A percentile compares a stretch with the other conserved stretches of the same genome.
phyloP scores from a whole-genome alignment of 441 rosid genomes.

The Populus trichocarpa region DNA sequence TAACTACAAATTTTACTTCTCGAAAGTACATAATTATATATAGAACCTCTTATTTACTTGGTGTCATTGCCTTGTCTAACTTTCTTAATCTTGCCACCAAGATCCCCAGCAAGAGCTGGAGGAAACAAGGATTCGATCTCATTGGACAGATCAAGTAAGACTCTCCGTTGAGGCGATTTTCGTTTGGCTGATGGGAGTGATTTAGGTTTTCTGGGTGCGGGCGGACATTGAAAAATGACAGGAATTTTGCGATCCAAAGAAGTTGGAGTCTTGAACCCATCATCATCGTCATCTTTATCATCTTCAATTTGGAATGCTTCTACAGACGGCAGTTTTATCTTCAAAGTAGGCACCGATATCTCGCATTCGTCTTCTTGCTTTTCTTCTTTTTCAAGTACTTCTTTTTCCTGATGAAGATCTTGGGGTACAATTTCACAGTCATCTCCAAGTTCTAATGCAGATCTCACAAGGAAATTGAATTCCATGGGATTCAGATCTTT shows the following conservation, averaged over 20 bases:
- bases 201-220: constrained; percentile 73
- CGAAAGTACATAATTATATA: constrained; percentile 4
- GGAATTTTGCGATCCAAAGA: constrained; percentile 39
- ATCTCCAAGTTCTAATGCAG: constrained; percentile 30
- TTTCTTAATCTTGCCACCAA: constrained; percentile 62
- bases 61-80: constrained; percentile 33
- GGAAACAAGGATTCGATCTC: constrained; percentile 73
- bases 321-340: constrained; percentile 31
- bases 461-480: constrained; percentile 34
- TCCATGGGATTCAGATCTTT: constrained; percentile 44
- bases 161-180: constrained; percentile 28
- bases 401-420: constrained; percentile 13
- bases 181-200: constrained; percentile 37
- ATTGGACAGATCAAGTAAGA: constrained; percentile 56
- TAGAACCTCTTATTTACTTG: constrained; percentile 4
- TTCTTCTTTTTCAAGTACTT: constrained; percentile 1
- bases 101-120: constrained; percentile 44
- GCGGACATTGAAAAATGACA: constrained; percentile 46
- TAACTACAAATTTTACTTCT: constrained; percentile 8
- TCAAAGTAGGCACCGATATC: constrained; percentile 23
- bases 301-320: constrained; percentile 26
- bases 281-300: constrained; percentile 23
- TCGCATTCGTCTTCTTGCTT: constrained; percentile 28
- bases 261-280: constrained; percentile 73
- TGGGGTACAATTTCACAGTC: constrained; percentile 19